Percentiles rank a stretch among this genome's conserved stretches.
Conservation (phyloP, 2,329 filamentous ascomycete species). For the Talaromyces sp. region DNA sequence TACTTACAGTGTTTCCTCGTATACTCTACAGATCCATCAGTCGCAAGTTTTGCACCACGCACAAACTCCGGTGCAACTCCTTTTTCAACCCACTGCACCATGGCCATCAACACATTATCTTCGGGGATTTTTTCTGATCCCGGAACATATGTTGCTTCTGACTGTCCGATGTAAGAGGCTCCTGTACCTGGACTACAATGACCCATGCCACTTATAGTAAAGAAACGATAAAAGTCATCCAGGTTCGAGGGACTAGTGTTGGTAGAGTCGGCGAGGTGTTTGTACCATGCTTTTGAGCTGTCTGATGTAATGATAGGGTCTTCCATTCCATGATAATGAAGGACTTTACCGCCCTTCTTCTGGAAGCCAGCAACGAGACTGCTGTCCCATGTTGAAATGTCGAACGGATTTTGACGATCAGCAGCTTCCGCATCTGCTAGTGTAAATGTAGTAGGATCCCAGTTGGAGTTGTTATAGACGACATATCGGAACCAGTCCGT, state of each 20-base stretch:
- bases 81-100: slow-evolving; percentile 46
- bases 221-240: slow-evolving; percentile 48
- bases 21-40: background rate
- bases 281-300: slow-evolving; percentile 53
- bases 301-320: slow-evolving; percentile 53
- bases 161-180: slow-evolving; percentile 29
- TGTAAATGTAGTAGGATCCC: slow-evolving; percentile 4
- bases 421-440: background rate
- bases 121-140: slow-evolving; percentile 32
- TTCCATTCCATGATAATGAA: slow-evolving; percentile 44
- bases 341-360: slow-evolving; percentile 39
- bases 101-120: slow-evolving; percentile 49
- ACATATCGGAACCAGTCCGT: slow-evolving; percentile 10
- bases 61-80: slow-evolving; percentile 26
- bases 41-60: slow-evolving; percentile 32
- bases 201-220: slow-evolving; percentile 54
- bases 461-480: slow-evolving; percentile 2
- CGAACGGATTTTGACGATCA: slow-evolving; percentile 3
- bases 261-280: slow-evolving; percentile 42
- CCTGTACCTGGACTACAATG: slow-evolving; percentile 49
- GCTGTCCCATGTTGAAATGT: slow-evolving; percentile 40
- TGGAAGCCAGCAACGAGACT: slow-evolving; percentile 37
- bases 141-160: background rate
- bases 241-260: slow-evolving; percentile 29
- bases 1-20: background rate